Evolutionary conservation across 805 yeast genomes (phyloP), one percentile per base, ranked within the genome.

Genomic region (Saccharomycopsis sp.): DNA sequence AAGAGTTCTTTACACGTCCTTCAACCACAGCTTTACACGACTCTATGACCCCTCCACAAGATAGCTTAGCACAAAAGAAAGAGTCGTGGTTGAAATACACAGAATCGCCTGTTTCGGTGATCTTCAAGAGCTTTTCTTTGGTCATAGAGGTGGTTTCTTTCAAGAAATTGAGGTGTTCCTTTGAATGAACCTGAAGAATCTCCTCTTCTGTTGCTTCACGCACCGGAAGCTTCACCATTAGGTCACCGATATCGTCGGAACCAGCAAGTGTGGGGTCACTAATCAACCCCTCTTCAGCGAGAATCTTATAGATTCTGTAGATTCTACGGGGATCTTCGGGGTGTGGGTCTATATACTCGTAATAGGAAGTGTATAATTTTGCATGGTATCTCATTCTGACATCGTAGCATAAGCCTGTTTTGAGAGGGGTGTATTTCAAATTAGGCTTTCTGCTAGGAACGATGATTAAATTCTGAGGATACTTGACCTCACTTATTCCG

Each of bases 291-390:
- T 94, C 91, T 68, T 94, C 97, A 0, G 97, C 97, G 51, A 94
- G 78, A 49, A 88, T 87, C 73, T 94, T 91, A 75, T 94, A 94
- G 53, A 94, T 89, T 58, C 98, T 80, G 72, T 92, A 94, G 42
- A 93, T 92, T 65, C 99, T 83, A 62, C 99, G 80, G 9, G 99
- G 99, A 69, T 94, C 99, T 70, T 94, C 99, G 2, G 99, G 99
- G 69, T 94, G 99, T 1, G 98, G 99, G 69, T 94, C 99, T 56
- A 93, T 89, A 72, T 93, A 93, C 70, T 93, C 97, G 66, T 83
- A 88, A 65, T 93, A 89, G 1, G 94, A 87, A 2, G 97, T 89
- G 73, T 88, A 92, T 56, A 94, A 86, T 69, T 91, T 89, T 47
- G 97, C 96, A 70, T 94, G 99, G 71, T 93, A 94, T 62, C 99